Evolutionary conservation across 345 rosid genomes (phyloP).

Genomic region (Eucalyptus brandiana): DNA sequence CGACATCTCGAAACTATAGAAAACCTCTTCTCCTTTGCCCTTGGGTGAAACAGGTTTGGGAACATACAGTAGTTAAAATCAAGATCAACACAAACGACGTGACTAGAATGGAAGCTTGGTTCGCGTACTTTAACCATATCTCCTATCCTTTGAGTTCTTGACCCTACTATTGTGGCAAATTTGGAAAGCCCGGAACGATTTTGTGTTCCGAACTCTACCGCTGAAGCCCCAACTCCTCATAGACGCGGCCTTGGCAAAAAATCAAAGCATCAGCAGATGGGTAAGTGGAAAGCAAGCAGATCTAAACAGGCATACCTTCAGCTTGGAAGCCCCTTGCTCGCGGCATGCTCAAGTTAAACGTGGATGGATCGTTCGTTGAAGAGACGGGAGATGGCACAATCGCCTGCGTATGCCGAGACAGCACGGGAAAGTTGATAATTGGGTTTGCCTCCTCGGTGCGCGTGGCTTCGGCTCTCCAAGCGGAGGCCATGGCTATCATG

Average conservation of each 20-base stretch:
- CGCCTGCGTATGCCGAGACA: not conserved
- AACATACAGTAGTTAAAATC: too few relatives aligned
- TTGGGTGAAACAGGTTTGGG: too few relatives aligned
- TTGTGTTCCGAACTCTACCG: not conserved
- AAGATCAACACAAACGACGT: too few relatives aligned
- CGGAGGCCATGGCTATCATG: too few relatives aligned
- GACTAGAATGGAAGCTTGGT: not conserved
- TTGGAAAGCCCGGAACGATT: not conserved
- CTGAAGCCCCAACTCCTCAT: not conserved
- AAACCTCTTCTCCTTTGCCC: not conserved
- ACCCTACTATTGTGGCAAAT: not conserved
- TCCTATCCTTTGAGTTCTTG: not conserved
- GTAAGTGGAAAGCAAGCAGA: not conserved
- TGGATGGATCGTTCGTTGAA: not conserved
- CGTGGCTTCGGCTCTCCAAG: not conserved
- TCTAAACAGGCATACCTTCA: too few relatives aligned
- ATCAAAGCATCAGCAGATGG: not conserved
- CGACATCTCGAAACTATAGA: too few relatives aligned
- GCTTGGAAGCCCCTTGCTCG: not conserved
- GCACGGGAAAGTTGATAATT: rapidly evolving
- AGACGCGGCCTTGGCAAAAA: not conserved
- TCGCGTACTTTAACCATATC: too few relatives aligned
- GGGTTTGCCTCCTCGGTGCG: not conserved
- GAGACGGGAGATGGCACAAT: not conserved
- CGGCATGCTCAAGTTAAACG: not conserved